Conservation (phyloP, 2,329 filamentous ascomycete species). For the Raffaelea arxii region DNA sequence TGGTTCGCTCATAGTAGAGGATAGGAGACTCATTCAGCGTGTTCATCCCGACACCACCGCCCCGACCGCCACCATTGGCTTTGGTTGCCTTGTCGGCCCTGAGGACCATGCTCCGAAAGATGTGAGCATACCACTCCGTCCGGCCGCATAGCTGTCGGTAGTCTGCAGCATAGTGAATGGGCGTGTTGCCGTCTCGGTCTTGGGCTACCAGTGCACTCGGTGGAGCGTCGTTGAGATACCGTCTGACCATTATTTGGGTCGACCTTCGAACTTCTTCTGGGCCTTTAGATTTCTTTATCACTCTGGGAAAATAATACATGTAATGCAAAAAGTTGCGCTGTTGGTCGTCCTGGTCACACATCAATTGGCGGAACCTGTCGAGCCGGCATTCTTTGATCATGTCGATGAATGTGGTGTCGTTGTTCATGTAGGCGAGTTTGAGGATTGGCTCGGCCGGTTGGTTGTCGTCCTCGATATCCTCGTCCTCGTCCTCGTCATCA, state of each 20-base stretch:
- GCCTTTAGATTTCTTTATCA: background rate
- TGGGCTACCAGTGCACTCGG: background rate
- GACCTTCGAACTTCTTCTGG: background rate
- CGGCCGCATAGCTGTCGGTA: background rate
- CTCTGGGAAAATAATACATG: background rate
- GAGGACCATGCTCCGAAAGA: background rate
- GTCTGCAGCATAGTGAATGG: background rate
- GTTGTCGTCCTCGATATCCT: too few relatives aligned
- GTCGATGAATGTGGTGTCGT: background rate
- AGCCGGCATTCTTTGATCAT: background rate
- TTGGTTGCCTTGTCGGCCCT: background rate
- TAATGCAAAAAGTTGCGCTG: background rate
- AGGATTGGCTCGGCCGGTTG: background rate
- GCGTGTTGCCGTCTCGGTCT: background rate
- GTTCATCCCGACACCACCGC: too few relatives aligned
- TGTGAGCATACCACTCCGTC: background rate
- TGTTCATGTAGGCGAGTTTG: background rate
- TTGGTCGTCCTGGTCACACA: background rate
- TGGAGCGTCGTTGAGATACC: background rate
- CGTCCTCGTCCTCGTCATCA: background rate
- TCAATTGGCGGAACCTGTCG: background rate
- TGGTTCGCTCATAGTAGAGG: slow-evolving; percentile 1
- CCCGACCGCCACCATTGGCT: background rate
- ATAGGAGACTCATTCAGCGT: background rate
- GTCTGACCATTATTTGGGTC: background rate